Base-by-base conservation (phyloP, 306 rosid genomes). In the Lupinus albus region DNA sequence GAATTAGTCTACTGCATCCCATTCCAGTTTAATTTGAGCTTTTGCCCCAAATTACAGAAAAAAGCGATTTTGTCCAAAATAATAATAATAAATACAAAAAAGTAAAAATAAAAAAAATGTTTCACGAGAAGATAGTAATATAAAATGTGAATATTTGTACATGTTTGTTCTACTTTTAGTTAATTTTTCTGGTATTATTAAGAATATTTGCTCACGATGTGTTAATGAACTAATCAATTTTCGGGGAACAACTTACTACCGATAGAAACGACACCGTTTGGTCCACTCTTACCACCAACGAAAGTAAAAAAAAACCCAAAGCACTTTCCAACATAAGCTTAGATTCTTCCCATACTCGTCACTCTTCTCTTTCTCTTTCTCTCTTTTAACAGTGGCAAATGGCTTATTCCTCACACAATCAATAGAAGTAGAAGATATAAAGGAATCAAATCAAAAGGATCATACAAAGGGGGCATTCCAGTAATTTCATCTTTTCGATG, bases 401-500 rank as follows among this genome's bases (percentile, higher is more conserved):
- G 57, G 11, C 55, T 30, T 74, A 71, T 55, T 67, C 46, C 78
- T 7, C 54, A 75, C 38, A 57, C 38, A 9, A 14, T 45, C 61
- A 12, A 55, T 11, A 41, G 16, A 18, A 46, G 30, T 21, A 38
- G 21, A 1, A 39, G 13, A 20, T 57, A 11, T 41, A 18, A 0
- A 61, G 36, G 30, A 54, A 41, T 41, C 47, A 41, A 25, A 25
- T 25, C 30, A 25, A 25, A 39, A 39, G 30, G 54, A 45, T 71
- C 74, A 13, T 6, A 1, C 30, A 6, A 16, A 44, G 4, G 76
- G 87, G 86, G 79, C 62, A 75, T 72, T 80, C 11, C 64, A 3
- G 88, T 77, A 62, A 73, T 81, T 68, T 53, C 20, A 4, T 11
- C 7, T 33, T 64, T 50, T 74, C 85, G 86, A 88, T 94, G 96